Evolutionary conservation across 2,329 filamentous ascomycete genomes (phyloP), one percentile per base, ranked within the genome.

Genomic region (Penicillium sp.): DNA sequence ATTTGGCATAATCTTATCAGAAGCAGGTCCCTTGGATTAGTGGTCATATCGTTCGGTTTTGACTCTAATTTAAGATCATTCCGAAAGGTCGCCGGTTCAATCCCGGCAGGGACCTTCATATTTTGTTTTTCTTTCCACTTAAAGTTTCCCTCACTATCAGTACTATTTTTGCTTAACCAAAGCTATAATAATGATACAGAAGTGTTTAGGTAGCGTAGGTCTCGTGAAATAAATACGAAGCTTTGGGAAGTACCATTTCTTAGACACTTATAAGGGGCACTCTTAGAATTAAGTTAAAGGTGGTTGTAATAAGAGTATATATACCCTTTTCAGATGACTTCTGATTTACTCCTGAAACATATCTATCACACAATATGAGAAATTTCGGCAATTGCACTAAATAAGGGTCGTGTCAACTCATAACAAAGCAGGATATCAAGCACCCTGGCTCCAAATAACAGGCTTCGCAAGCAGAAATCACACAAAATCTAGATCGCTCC

Each of bases 351-450:
- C 12, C 28, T 29, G 1, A 4, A 29, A 29, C 28, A 13, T 9
- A 10, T 29, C 12, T 5, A 13, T 29, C 20, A 37, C 33, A 37
- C 33, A 20, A 37, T 35, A 44, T 44, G 23, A 50, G 37, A 49
- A 28, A 15, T 52, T 42, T 42, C 48, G 54, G 37, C 29, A 49
- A 42, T 46, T 53, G 48, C 50, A 54, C 47, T 47, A 53, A 46
- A 52, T 41, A 53, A 43, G 50, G 55, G 57, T 61, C 58, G 40
- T 60, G 45, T 59, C 56, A 59, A 59, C 55, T 61, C 59, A 60
- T 60, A 52, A 58, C 37, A 54, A 54, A 49, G 50, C 53, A 60
- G 55, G 53, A 55, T 53, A 55, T 48, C 43, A 57, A 40, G 38
- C 48, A 42, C 40, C 52, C 49, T 47, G 45, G 42, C 48, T 56